A percentile compares a stretch with the other conserved stretches of the same genome.
Evolutionary conservation across 768 basidiomycete species (phyloP).

Genomic region (Sporobolomyces phaffii): DNA sequence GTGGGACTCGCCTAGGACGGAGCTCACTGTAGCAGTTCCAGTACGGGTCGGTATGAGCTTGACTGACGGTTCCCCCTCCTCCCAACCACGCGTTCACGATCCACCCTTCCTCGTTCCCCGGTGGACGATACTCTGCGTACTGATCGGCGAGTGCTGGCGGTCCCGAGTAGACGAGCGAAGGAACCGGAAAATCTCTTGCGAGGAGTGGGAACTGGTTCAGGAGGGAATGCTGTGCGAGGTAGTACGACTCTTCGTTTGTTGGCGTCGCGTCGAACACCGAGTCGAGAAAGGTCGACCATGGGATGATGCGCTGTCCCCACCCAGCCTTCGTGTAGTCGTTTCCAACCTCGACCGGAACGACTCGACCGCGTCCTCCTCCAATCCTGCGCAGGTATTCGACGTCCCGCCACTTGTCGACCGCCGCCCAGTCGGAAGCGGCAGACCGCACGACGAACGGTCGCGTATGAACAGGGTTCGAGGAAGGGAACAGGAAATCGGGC

Average conservation of each 20-base stretch:
- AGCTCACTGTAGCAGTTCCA: constrained; percentile 78
- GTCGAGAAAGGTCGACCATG: constrained; percentile 68
- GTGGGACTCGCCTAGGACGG: neutral
- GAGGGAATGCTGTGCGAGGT: constrained; percentile 87
- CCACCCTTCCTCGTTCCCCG: constrained; percentile 60
- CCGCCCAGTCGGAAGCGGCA: constrained; percentile 65
- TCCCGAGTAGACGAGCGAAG: constrained; percentile 77
- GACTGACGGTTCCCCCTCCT: constrained; percentile 69
- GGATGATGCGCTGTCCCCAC: constrained; percentile 76
- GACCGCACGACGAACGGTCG: constrained; percentile 68
- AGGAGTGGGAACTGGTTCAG: constrained; percentile 76
- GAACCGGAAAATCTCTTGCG: constrained; percentile 66
- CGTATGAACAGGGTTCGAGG: constrained; percentile 51
- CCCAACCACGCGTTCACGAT: constrained; percentile 78
- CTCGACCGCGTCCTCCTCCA: constrained; percentile 75
- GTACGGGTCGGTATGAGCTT: constrained; percentile 91
- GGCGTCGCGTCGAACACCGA: constrained; percentile 29
- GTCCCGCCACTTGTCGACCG: constrained; percentile 67
- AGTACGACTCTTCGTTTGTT: constrained; percentile 47
- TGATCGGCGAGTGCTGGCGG: constrained; percentile 44
- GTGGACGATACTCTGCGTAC: constrained; percentile 58
- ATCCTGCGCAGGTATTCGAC: constrained; percentile 61
- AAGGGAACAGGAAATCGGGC: constrained; percentile 52
- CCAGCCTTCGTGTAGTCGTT: constrained; percentile 67
- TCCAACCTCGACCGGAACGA: constrained; percentile 88